Base-by-base conservation (phyloP, 805 yeast species). In the Saturnispora gosingensis region DNA sequence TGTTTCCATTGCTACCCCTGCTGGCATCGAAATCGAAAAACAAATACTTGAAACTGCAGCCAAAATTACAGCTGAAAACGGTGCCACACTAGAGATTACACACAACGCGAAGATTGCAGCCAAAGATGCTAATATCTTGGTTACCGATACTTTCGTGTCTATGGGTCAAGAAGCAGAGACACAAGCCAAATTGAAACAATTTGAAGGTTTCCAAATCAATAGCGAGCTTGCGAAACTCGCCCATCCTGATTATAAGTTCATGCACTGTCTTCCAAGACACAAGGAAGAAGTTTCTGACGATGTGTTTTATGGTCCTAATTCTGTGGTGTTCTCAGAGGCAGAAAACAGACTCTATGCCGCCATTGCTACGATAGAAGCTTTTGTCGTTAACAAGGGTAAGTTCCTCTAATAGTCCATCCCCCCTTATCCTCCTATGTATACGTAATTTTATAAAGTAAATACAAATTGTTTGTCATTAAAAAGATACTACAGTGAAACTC, bases 181-280 rank as follows among this genome's bases (percentile, higher is more conserved):
- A 56, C 73, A 66, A 46, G 72, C 75, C 52, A 86, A 90, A 56
- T 72, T 93, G 59, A 73, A 81, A 61, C 90, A 88, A 69, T 93
- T 93, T 66, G 76, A 72, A 15, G 96, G 95, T 1, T 93, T 83
- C 75, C 97, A 88, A 71, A 83, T 93, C 53, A 82, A 88, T 38
- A 66, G 72, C 16, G 82, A 81, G 32, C 72, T 90, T 72, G 78
- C 85, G 25, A 62, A 71, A 13, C 86, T 87, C 5, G 78, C 77
- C 43, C 84, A 85, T 43, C 75, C 72, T 16, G 69, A 78, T 63
- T 91, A 91, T 86, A 88, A 81, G 66, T 93, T 93, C 70, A 90
- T 93, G 98, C 99, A 93, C 67, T 93, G 99, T 69, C 75, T 93
- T 59, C 99, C 99, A 57, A 83, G 99, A 70, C 96, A 93, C 61